Evolutionary conservation across 371 early-diverging fungal species (phyloP), one percentile per base, ranked within the genome.

Genomic region (Homolaphlyctis polyrhiza): DNA sequence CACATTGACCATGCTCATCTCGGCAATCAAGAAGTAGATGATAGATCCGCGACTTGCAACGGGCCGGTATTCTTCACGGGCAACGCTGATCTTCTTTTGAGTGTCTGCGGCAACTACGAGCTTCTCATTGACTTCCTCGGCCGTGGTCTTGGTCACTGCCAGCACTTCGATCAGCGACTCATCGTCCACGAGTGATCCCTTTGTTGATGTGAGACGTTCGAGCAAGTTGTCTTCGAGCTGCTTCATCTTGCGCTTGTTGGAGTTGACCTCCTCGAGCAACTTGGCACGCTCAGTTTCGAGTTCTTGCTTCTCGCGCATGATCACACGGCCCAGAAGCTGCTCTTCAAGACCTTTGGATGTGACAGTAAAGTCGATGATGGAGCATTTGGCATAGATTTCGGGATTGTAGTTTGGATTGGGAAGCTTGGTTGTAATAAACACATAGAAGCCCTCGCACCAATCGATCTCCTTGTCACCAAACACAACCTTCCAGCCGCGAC

Each of bases 401-500:
- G 86, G 86, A 35, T 78, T 75, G 71, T 83, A 84, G 63, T 76
- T 80, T 23, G 86, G 86, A 59, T 86, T 86, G 23, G 86, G 82
- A 35, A 86, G 71, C 63, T 84, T 84, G 21, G 86, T 84, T 1
- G 84, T 84, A 49, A 86, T 80, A 65, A 75, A 84, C 6, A 86
- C 47, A 49, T 74, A 71, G 76, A 85, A 85, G 14, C 77, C 82
- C 1, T 80, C 77, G 39, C 65, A 30, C 64, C 72, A 86, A 60
- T 86, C 86, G 30, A 86, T 67, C 66, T 86, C 84, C 64, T 81
- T 83, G 72, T 86, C 86, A 16, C 86, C 84, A 57, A 84, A 82
- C 0, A 80, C 67, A 16, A 86, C 79, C 63, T 83, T 84, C 69
- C 66, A 84, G 1, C 73, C 65, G 4, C 82, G 67, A 43, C 84